Evolutionary conservation across 257 asterid species (phyloP), one percentile per base, ranked within the genome.

Genomic region (Penstemon barbatus): DNA sequence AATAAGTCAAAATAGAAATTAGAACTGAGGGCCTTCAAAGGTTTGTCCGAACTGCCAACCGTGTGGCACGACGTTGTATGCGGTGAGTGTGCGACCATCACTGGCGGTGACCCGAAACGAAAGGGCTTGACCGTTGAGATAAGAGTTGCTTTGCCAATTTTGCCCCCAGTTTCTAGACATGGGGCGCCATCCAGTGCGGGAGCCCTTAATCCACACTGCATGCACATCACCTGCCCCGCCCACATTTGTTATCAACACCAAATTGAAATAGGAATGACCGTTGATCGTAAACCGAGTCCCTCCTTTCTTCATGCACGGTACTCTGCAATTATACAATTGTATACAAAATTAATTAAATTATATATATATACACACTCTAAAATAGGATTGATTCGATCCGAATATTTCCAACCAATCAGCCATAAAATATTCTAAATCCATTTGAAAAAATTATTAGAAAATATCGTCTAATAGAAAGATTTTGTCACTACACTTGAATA

Each of bases 11-110:
- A 1, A 25, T 11, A 37, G 46, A 37, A 58, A 33, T 43, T 65
- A 65, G 59, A 65, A 65, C 37, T 65, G 70, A 8, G 61, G 40
- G 33, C 61, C 70, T 54, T 51, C 70, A 41, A 65, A 65, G 36
- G 70, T 65, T 7, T 65, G 70, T 15, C 61, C 70, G 3, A 65
- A 65, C 49, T 65, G 60, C 70, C 70, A 65, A n/a, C 70, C 61
- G 46, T n/a, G 37, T 15, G 49, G 70, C 4, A 13, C 50, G 38
- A 65, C 51, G 43, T 49, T 19, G 60, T 65, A 12, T 9, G 50
- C 59, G 10, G 19, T 13, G 41, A 65, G 13, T 51, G 61, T 65
- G 50, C 51, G 19, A 40, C 70, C 70, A 50, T 65, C 61, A 38
- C 61, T 38, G 40, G 70, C 61, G 12, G 36, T 65, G 45, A 65